These are phyloP conservation scores for Fraxinus americana DNA, from an alignment of 257 asterid species.

Conservation along the genomic window DNA sequence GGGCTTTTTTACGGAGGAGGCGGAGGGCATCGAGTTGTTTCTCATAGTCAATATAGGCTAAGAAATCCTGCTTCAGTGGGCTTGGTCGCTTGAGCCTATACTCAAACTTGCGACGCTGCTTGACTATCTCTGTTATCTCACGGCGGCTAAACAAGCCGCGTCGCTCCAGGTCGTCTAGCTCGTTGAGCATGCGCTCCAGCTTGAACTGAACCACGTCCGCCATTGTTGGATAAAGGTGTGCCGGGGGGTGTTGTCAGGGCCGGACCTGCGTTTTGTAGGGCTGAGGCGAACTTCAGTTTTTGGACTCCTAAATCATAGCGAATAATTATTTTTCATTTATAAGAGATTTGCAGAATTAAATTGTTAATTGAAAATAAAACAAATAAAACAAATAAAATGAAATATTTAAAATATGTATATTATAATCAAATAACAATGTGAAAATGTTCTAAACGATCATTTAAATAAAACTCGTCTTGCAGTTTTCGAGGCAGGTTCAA, in stretches of 20 bases:
- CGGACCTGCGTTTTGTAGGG: no score
- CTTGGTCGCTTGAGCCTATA: constrained; percentile 88
- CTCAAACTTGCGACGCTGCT: constrained; percentile 91
- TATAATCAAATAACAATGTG: no score
- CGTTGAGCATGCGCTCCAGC: constrained; percentile 91
- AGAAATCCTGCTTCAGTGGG: constrained; percentile 74
- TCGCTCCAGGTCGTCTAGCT: constrained; percentile 80
- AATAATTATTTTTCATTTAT: no score
- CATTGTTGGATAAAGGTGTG: constrained; percentile 34
- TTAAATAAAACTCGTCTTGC: no score
- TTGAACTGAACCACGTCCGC: constrained; percentile 90
- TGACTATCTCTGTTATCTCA: constrained; percentile 86
- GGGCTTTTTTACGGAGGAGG: constrained; percentile 32
- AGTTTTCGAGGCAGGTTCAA: no score
- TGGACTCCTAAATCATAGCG: no score
- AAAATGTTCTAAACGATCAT: no score
- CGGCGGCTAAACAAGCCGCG: constrained; percentile 73
- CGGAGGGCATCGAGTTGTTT: constrained; percentile 77
- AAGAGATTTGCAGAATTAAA: no score
- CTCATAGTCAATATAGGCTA: constrained; percentile 75
- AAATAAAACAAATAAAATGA: no score
- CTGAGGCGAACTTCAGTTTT: no score
- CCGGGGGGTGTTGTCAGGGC: not conserved
- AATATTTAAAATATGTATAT: no score
- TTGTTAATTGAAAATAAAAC: no score